phyloP scores from a whole-genome alignment of 2,329 filamentous ascomycete genomes.

The Ilyonectria sp. region DNA sequence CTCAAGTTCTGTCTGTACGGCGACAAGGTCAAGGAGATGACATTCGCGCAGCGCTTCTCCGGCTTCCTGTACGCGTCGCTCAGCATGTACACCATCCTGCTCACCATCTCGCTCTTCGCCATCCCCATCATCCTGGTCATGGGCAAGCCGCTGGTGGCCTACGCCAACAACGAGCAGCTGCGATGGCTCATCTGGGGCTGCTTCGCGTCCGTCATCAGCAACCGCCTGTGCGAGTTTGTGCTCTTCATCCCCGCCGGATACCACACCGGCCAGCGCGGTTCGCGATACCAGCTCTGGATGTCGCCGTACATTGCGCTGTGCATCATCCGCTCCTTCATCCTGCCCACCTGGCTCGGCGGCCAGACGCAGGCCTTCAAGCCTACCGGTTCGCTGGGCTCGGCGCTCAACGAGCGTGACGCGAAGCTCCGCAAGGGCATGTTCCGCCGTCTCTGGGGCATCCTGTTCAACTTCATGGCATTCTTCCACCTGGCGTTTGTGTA shows the following conservation, averaged over 20 bases:
- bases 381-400: conserved; percentile 70
- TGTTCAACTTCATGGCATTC: conserved; percentile 69
- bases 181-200: conserved; percentile 71
- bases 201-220: conserved; percentile 65
- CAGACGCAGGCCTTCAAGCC: conserved; percentile 72
- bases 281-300: conserved; percentile 74
- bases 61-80: conserved; percentile 71
- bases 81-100: conserved; percentile 69
- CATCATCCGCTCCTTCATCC: conserved; percentile 70
- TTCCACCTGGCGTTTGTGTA: conserved; percentile 71
- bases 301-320: conserved; percentile 72
- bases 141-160: conserved; percentile 71
- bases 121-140: conserved; percentile 72
- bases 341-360: conserved; percentile 73
- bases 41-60: conserved; percentile 69
- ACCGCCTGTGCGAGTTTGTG: conserved; percentile 70
- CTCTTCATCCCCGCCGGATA: conserved; percentile 73
- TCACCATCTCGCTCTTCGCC: conserved; percentile 69
- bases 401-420: conserved; percentile 71
- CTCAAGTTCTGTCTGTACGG: conserved; percentile 73
- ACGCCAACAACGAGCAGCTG: conserved; percentile 66
- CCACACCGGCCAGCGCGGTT: conserved; percentile 70
- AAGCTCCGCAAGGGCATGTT: conserved; percentile 66
- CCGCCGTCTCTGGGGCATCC: conserved; percentile 67
- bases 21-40: conserved; percentile 67